A percentile compares a stretch with the other conserved stretches of the same genome.
phyloP scores from a whole-genome alignment of 164 flowering plant genomes.

The Magnolia kwangsiensis region DNA sequence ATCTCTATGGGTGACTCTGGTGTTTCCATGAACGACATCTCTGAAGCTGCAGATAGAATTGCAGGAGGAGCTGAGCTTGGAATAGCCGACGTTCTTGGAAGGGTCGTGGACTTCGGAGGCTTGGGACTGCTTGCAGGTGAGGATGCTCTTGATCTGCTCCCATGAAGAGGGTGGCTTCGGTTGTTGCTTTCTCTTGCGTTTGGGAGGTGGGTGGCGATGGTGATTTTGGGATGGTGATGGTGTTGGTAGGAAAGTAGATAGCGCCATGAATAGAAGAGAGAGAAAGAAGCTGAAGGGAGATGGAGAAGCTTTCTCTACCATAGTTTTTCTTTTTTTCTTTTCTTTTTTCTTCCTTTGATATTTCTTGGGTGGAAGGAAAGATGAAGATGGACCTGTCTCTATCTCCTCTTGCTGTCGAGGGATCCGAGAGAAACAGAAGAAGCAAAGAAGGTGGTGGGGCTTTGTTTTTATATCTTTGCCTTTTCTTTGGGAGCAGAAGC shows the following conservation, averaged over 20 bases:
- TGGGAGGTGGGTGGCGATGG: constrained; percentile 19
- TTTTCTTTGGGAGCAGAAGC: not conserved
- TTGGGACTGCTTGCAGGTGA: constrained; percentile 75
- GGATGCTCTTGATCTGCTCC: constrained; percentile 85
- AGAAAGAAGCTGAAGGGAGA: constrained; percentile 12
- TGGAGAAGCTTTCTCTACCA: not conserved
- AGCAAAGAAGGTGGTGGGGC: constrained; percentile 1
- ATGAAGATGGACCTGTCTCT: not conserved
- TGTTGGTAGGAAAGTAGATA: constrained; percentile 45
- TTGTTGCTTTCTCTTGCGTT: constrained; percentile 25
- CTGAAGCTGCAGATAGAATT: constrained; percentile 71
- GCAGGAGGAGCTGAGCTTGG: constrained; percentile 64
- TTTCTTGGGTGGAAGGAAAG: not conserved
- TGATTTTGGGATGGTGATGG: constrained; percentile 16
- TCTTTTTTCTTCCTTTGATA: not conserved
- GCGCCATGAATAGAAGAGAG: constrained; percentile 42
- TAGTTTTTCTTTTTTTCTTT: not conserved
- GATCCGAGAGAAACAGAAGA: not conserved
- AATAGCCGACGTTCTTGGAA: constrained; percentile 28
- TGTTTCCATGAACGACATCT: constrained; percentile 76
- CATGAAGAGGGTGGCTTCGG: constrained; percentile 57
- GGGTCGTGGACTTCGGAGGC: constrained; percentile 56
- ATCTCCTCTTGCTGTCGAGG: not conserved
- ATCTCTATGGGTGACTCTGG: constrained; percentile 76
- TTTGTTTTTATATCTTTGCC: not conserved